phyloP scores from a whole-genome alignment of 2,329 filamentous ascomycete species.

The Phyllosticta paracitricarpa region DNA sequence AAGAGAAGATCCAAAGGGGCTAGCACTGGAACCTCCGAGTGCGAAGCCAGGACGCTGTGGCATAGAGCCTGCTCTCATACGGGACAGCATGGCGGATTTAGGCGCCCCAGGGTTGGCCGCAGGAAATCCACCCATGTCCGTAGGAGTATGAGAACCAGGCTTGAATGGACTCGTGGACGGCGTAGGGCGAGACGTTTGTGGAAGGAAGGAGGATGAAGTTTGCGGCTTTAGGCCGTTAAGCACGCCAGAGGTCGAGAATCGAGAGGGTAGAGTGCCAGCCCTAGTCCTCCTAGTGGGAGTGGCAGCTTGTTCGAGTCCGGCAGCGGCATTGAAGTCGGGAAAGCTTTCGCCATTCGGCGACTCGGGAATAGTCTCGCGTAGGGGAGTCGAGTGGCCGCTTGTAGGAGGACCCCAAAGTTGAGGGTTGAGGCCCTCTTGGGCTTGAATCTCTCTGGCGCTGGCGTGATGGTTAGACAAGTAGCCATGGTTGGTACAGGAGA shows the following conservation, averaged over 20 bases:
- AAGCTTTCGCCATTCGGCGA: conserved; percentile 89
- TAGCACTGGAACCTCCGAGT: conserved; percentile 37
- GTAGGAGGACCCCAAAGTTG: conserved; percentile 86
- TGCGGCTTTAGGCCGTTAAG: conserved; percentile 50
- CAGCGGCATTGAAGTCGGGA: conserved; percentile 71
- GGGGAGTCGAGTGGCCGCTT: conserved; percentile 88
- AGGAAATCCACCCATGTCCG: conserved; percentile 22
- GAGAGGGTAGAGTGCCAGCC: conserved; percentile 91
- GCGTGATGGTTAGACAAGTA: conserved; percentile 8
- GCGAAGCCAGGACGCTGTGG: conserved; percentile 68
- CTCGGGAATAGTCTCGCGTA: conserved; percentile 95
- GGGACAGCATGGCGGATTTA: conserved; percentile 58
- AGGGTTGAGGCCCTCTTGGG: conserved; percentile 75
- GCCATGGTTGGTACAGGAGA: conserved; percentile 15
- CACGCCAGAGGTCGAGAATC: conserved; percentile 70
- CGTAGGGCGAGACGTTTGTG: conserved; percentile 75
- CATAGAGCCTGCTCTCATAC: conserved; percentile 86
- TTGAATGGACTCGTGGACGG: conserved; percentile 84
- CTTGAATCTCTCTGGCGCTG: conserved; percentile 92
- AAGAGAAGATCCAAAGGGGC: conserved; percentile 77
- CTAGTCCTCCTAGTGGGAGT: conserved; percentile 66
- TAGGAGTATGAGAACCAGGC: conserved; percentile 40
- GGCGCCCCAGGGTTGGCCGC: conserved; percentile 34
- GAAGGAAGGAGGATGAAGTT: conserved; percentile 42
- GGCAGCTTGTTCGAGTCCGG: conserved; percentile 44